Percentiles rank a stretch among this genome's conserved stretches.
These are phyloP conservation scores for Ophiostoma triangulosporum DNA, from an alignment of 2,329 filamentous ascomycete genomes.

Conservation along the genomic window DNA sequence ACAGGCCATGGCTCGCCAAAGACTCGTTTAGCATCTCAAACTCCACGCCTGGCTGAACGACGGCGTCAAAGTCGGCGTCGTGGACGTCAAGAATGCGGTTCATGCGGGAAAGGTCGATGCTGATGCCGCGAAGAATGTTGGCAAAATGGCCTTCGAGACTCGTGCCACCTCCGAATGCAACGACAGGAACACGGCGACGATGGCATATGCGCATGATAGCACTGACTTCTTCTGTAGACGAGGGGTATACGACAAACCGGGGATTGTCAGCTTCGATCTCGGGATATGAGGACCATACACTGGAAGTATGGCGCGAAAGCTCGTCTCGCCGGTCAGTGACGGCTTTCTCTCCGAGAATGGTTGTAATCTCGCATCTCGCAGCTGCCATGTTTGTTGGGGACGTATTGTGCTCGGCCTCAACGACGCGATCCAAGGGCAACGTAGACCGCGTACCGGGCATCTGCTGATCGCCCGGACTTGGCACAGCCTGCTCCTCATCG, in stretches of 20 bases:
- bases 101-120: slow-evolving; percentile 77
- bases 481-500: background rate
- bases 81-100: slow-evolving; percentile 65
- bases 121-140: slow-evolving; percentile 63
- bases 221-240: slow-evolving; percentile 70
- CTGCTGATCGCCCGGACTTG: background rate
- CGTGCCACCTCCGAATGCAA: slow-evolving; percentile 76
- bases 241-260: slow-evolving; percentile 64
- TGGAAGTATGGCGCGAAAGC: slow-evolving; percentile 42
- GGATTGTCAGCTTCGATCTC: slow-evolving; percentile 25
- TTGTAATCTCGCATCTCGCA: slow-evolving; percentile 55
- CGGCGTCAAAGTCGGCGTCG: slow-evolving; percentile 61
- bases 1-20: slow-evolving; percentile 57
- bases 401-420: slow-evolving; percentile 39
- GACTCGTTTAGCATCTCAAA: slow-evolving; percentile 79
- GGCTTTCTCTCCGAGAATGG: slow-evolving; percentile 49
- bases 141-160: slow-evolving; percentile 83
- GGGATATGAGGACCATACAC: slow-evolving; percentile 49
- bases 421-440: slow-evolving; percentile 27
- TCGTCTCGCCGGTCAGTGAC: slow-evolving; percentile 47
- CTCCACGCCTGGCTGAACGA: slow-evolving; percentile 68
- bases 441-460: background rate
- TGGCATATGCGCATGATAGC: slow-evolving; percentile 82
- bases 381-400: slow-evolving; percentile 42
- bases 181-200: slow-evolving; percentile 65